A percentile compares a stretch with the other conserved stretches of the same genome.
These are phyloP conservation scores for Penicillium sp. DNA, from an alignment of 2,329 filamentous ascomycete genomes.

Conservation along the genomic window DNA sequence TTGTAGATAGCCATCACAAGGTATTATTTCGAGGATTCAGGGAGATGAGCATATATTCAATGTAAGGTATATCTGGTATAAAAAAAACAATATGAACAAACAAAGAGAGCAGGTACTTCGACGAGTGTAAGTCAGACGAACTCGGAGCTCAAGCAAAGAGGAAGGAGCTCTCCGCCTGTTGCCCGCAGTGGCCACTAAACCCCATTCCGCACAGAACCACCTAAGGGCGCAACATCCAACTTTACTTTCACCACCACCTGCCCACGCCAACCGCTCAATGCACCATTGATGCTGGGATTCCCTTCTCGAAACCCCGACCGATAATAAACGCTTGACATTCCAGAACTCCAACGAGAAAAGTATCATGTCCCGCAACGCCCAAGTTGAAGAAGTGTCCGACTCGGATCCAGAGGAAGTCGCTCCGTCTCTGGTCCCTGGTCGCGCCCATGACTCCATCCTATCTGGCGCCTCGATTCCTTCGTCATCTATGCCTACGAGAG, in stretches of 20 bases:
- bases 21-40: no score
- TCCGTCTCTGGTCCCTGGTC: constrained; percentile 53
- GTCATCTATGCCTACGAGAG: constrained; percentile 35
- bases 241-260: constrained; percentile 7
- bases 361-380: constrained; percentile 76
- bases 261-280: neutral
- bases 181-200: constrained; percentile 24
- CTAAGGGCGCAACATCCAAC: constrained; percentile 22
- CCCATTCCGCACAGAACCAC: constrained; percentile 26
- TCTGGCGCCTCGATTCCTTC: constrained; percentile 41
- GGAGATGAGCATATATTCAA: no score
- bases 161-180: constrained; percentile 25
- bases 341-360: neutral
- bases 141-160: neutral
- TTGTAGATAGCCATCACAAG: no score
- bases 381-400: constrained; percentile 91
- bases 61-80: neutral
- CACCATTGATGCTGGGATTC: neutral
- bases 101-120: neutral
- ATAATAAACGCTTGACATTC: neutral
- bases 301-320: neutral
- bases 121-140: neutral
- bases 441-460: constrained; percentile 50
- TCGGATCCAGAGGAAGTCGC: constrained; percentile 89
- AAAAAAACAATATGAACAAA: neutral